Percentiles rank a stretch among this genome's conserved stretches.
Conservation (phyloP, 2,329 filamentous ascomycete species). For the Aspergillus caelatus region DNA sequence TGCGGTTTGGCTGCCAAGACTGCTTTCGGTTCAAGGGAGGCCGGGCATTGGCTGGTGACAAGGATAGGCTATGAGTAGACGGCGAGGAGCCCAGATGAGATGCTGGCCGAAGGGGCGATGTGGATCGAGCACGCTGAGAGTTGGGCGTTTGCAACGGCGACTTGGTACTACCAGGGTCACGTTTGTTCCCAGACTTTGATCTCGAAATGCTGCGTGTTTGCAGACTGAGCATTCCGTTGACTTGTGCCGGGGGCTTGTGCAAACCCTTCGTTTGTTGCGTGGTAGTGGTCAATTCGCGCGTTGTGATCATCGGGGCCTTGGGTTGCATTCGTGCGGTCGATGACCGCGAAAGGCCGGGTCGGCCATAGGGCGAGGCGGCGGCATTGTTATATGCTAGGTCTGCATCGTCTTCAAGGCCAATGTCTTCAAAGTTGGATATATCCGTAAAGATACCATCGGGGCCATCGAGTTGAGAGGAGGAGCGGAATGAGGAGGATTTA, state of each 20-base stretch:
- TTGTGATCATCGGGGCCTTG: constrained; percentile 32
- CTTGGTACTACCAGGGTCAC: constrained; percentile 24
- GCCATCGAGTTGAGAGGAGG: constrained; percentile 73
- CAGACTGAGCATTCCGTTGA: constrained; percentile 29
- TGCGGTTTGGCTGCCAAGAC: constrained; percentile 49
- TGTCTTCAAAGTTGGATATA: constrained; percentile 87
- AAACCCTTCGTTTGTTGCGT: constrained; percentile 27
- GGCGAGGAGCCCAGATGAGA: constrained; percentile 29
- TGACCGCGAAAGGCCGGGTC: constrained; percentile 28
- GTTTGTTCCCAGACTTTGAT: constrained; percentile 26
- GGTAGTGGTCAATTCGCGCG: constrained; percentile 38
- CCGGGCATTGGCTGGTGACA: constrained; percentile 25
- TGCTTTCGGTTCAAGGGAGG: constrained; percentile 35
- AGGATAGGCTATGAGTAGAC: constrained; percentile 29
- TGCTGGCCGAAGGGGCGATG: constrained; percentile 30
- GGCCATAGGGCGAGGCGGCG: constrained; percentile 31
- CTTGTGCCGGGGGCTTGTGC: constrained; percentile 27
- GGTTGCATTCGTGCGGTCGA: constrained; percentile 29
- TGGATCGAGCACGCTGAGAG: constrained; percentile 36
- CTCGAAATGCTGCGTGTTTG: constrained; percentile 31
- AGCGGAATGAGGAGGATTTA: constrained; percentile 86
- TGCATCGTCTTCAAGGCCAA: constrained; percentile 75
- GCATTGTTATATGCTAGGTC: constrained; percentile 41
- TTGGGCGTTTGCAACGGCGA: constrained; percentile 32
- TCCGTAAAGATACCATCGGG: constrained; percentile 68